Conservation (phyloP, 306 rosid genomes). For the Castanea sativa region DNA sequence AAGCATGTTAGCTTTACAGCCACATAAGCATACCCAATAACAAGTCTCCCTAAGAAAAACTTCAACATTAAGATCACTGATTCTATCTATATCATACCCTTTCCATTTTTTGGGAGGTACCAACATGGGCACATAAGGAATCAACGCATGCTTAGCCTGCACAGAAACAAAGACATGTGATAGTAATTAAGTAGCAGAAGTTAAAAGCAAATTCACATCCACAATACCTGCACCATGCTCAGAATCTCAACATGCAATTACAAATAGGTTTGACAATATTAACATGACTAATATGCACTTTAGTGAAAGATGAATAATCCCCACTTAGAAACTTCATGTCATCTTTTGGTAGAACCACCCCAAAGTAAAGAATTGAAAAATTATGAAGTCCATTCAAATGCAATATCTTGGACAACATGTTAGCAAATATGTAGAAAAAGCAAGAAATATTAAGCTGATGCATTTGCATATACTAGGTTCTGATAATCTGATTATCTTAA, state of each 20-base stretch:
- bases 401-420: slow-evolving; percentile 2
- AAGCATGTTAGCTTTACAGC: neutral
- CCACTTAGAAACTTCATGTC: slow-evolving; percentile 3
- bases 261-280: neutral
- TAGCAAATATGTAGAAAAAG: neutral
- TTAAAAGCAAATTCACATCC: neutral
- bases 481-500: neutral
- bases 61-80: slow-evolving; percentile 15
- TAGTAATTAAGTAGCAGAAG: slow-evolving; percentile 18
- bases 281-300: neutral
- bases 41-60: neutral
- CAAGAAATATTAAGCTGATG: neutral
- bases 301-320: slow-evolving; percentile 9
- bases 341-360: slow-evolving; percentile 8
- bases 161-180: slow-evolving; percentile 26
- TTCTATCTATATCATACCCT: slow-evolving; percentile 53
- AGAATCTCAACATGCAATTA: neutral
- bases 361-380: slow-evolving; percentile 3
- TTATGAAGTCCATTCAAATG: neutral
- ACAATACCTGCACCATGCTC: neutral
- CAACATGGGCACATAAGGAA: slow-evolving; percentile 85
- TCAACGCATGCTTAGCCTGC: slow-evolving; percentile 76
- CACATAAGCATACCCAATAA: slow-evolving; percentile 5
- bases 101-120: slow-evolving; percentile 88
- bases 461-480: slow-evolving; percentile 4